Evolutionary conservation across 148 eudicot species (phyloP).

Genomic region (Pouteria glomerata): DNA sequence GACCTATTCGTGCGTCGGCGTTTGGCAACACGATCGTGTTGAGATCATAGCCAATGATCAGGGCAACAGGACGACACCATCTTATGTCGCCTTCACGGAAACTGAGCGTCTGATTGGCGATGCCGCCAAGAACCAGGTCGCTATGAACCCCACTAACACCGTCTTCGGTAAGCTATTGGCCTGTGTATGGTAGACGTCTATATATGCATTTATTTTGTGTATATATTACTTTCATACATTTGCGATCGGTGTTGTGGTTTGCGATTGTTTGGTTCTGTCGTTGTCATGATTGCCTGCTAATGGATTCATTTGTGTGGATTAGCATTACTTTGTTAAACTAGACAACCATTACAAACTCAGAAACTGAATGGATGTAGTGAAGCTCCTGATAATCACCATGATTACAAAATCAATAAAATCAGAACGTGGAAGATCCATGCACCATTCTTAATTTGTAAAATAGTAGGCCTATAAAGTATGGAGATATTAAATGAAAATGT

Average conservation of each 20-base stretch:
- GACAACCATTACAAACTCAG: too few species aligned
- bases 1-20: conserved; percentile 12
- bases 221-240: background rate
- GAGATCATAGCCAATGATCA: conserved; percentile 18
- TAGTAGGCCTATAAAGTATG: too few species aligned
- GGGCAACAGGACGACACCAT: conserved; percentile 17
- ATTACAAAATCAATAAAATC: too few species aligned
- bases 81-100: conserved; percentile 13
- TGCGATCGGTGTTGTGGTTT: background rate
- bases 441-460: too few species aligned
- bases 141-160: conserved; percentile 16
- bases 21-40: conserved; percentile 13
- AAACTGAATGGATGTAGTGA: too few species aligned
- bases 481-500: too few species aligned
- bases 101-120: conserved; percentile 14
- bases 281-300: too few species aligned
- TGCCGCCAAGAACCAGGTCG: conserved; percentile 19
- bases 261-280: too few species aligned
- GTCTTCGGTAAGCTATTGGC: conserved; percentile 13
- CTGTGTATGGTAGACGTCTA: background rate
- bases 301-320: too few species aligned
- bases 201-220: background rate
- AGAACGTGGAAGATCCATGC: too few species aligned
- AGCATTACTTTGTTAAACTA: too few species aligned
- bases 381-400: too few species aligned